Conservation (phyloP, 257 asterid genomes). For the Pogostemon cablin region DNA sequence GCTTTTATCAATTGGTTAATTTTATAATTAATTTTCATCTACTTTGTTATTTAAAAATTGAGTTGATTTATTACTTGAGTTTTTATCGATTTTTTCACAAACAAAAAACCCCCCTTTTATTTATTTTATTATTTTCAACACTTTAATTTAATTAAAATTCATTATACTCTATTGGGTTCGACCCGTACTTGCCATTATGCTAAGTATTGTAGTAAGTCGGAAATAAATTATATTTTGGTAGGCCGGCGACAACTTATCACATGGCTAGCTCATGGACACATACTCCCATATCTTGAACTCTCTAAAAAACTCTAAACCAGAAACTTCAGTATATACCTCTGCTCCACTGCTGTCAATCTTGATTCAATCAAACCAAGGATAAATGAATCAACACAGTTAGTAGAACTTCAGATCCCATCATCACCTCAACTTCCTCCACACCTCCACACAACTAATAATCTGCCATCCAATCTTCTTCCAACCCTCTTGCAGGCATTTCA, state of each 20-base stretch:
- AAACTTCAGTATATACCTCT: conserved; percentile 36
- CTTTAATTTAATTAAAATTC: too few relatives aligned
- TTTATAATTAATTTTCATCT: too few relatives aligned
- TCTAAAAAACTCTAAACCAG: conserved; percentile 43
- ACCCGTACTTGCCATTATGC: too few relatives aligned
- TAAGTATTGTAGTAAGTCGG: too few relatives aligned
- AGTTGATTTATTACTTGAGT: too few relatives aligned
- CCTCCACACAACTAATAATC: conserved; percentile 36
- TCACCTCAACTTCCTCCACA: conserved; percentile 30
- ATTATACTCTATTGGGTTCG: too few relatives aligned
- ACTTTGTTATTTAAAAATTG: too few relatives aligned
- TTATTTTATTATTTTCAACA: too few relatives aligned
- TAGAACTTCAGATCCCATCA: conserved; percentile 27
- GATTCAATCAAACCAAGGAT: conserved; percentile 16
- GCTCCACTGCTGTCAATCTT: conserved; percentile 39
- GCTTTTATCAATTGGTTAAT: too few relatives aligned
- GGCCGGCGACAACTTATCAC: not conserved
- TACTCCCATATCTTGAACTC: conserved; percentile 45
- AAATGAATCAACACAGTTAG: not conserved
- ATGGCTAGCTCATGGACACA: conserved; percentile 59
- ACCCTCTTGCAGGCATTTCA: conserved; percentile 28
- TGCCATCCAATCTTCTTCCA: conserved; percentile 27
- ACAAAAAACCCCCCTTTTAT: too few relatives aligned
- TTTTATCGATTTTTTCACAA: too few relatives aligned
- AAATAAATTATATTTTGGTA: too few relatives aligned